Percentiles rank a stretch among this genome's conserved stretches.
Conservation (phyloP, 75 land plant genomes). For the Picea glauca region DNA sequence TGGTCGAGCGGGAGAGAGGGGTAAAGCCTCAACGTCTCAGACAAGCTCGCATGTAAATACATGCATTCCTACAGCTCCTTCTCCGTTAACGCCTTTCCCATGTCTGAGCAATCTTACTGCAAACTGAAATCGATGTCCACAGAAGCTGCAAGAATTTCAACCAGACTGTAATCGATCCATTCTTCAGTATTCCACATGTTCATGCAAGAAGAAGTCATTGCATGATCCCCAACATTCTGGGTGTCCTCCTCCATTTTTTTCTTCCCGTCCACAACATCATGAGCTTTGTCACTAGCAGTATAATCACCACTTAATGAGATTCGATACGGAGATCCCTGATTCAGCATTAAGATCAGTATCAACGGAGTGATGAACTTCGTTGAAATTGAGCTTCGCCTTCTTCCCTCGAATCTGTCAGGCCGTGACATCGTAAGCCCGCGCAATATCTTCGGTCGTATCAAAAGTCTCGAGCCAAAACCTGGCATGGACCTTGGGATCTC, state of each 20-base stretch:
- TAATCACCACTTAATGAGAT: background rate
- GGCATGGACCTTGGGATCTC: conserved; percentile 16
- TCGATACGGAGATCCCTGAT: background rate
- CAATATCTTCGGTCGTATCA: conserved; percentile 20
- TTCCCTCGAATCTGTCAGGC: conserved; percentile 26
- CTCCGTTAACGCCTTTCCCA: too few species aligned
- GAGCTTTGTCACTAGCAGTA: background rate
- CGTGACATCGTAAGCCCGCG: conserved; percentile 16
- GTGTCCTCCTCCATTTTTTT: background rate
- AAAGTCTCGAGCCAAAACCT: conserved; percentile 20
- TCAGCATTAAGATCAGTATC: background rate
- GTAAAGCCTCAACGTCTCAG: too few species aligned
- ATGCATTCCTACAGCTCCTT: too few species aligned
- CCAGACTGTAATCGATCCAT: background rate
- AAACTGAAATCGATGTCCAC: background rate
- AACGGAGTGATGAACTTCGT: background rate
- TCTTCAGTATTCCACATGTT: background rate
- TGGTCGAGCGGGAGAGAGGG: too few species aligned
- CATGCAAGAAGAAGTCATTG: too few species aligned
- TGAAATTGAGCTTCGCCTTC: conserved; percentile 39
- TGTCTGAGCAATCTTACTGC: background rate
- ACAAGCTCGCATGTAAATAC: too few species aligned
- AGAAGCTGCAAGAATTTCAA: background rate
- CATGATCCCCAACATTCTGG: too few species aligned
- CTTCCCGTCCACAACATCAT: background rate